Percentiles rank a stretch among this genome's conserved stretches.
These are phyloP conservation scores for Ophiostoma sp. DNA, from an alignment of 2,329 filamentous ascomycete species.

Conservation along the genomic window DNA sequence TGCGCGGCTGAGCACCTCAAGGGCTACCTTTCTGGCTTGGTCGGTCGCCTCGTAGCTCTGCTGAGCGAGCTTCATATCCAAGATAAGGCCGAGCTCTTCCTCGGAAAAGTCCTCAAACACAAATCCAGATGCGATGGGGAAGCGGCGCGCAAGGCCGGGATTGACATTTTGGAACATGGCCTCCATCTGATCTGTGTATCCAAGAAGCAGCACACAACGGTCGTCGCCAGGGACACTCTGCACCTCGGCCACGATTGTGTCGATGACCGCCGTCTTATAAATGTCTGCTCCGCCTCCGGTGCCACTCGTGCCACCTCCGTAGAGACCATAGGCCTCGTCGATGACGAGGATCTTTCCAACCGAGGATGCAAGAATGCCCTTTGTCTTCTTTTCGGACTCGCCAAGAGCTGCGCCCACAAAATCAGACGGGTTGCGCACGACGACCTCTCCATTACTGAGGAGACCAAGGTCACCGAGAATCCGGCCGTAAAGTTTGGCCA, in stretches of 20 bases:
- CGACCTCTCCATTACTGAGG: constrained; percentile 63
- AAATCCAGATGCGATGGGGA: constrained; percentile 60
- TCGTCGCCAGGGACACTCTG: constrained; percentile 66
- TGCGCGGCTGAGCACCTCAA: constrained; percentile 56
- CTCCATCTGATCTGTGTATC: constrained; percentile 65
- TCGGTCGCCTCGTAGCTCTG: constrained; percentile 50
- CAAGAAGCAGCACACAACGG: constrained; percentile 64
- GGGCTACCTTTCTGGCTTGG: constrained; percentile 48
- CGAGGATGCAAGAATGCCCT: constrained; percentile 61
- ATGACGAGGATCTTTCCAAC: constrained; percentile 72
- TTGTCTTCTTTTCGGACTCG: constrained; percentile 65
- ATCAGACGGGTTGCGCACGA: constrained; percentile 68
- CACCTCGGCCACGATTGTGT: constrained; percentile 69
- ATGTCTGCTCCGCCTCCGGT: constrained; percentile 29
- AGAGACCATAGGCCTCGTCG: constrained; percentile 71
- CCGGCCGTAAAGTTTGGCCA: constrained; percentile 66
- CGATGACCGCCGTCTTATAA: constrained; percentile 61
- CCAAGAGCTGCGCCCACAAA: constrained; percentile 63
- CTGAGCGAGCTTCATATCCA: constrained; percentile 57
- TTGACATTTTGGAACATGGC: constrained; percentile 71
- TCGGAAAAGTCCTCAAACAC: constrained; percentile 63
- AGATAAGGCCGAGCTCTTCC: constrained; percentile 52
- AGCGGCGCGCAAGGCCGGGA: constrained; percentile 61
- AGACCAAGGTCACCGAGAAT: constrained; percentile 64
- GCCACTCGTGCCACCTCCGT: constrained; percentile 37